These are phyloP conservation scores for Pichia pseudocactophila DNA, from an alignment of 805 yeast species.

Conservation along the genomic window DNA sequence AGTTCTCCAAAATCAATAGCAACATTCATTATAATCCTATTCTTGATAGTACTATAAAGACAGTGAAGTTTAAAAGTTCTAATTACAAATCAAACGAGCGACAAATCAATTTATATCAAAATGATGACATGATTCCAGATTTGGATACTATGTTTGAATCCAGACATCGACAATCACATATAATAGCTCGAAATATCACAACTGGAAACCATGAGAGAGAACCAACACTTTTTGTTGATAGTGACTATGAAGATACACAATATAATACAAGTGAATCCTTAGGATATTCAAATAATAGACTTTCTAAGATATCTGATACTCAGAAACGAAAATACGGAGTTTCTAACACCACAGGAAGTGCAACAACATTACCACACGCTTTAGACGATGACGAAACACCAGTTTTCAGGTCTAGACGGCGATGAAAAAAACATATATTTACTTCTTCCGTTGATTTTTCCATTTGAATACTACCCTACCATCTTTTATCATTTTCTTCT, in stretches of 20 bases:
- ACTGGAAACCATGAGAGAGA: constrained; percentile 4
- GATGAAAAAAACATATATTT: constrained; percentile 12
- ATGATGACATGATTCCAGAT: constrained; percentile 11
- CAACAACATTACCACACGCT: constrained; percentile 1
- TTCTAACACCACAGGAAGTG: background rate
- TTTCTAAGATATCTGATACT: background rate
- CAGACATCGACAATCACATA: background rate
- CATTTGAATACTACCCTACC: constrained; percentile 76
- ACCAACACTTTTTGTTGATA: constrained; percentile 9
- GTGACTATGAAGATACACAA: constrained; percentile 10
- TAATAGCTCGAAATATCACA: background rate
- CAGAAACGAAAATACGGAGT: background rate
- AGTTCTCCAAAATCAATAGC: constrained; percentile 11
- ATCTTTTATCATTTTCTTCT: constrained; percentile 58
- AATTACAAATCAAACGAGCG: constrained; percentile 12
- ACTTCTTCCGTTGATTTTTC: constrained; percentile 67
- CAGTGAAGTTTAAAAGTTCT: constrained; percentile 13
- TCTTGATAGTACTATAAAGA: constrained; percentile 16
- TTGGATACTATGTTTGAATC: constrained; percentile 4
- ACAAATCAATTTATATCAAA: constrained; percentile 6
- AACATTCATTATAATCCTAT: constrained; percentile 11
- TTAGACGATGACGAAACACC: constrained; percentile 25
- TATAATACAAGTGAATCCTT: background rate
- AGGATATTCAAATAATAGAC: background rate
- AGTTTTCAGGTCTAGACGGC: constrained; percentile 21